phyloP scores from a whole-genome alignment of 2,329 filamentous ascomycete genomes.

The Penicillium sp. region DNA sequence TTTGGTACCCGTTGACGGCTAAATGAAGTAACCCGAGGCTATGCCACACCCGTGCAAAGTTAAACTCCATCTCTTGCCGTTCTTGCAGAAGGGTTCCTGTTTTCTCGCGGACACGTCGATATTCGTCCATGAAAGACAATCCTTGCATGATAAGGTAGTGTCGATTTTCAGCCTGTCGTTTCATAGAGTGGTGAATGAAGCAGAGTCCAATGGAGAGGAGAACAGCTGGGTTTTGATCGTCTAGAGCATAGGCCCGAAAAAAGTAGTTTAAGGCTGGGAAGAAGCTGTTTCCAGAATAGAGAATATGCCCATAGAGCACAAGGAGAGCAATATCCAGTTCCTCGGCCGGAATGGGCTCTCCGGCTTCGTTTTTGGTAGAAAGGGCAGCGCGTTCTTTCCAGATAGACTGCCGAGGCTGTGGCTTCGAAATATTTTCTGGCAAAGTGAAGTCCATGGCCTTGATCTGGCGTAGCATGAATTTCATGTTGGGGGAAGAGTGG shows the following conservation, averaged over 20 bases:
- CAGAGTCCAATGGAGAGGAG: slow-evolving; percentile 80
- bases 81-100: slow-evolving; percentile 49
- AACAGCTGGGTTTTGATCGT: slow-evolving; percentile 76
- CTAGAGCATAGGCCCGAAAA: slow-evolving; percentile 72
- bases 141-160: slow-evolving; percentile 88
- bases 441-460: slow-evolving; percentile 81
- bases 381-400: slow-evolving; percentile 49
- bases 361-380: slow-evolving; percentile 42
- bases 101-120: slow-evolving; percentile 65
- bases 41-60: slow-evolving; percentile 77
- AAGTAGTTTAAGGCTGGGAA: slow-evolving; percentile 87
- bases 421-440: slow-evolving; percentile 48
- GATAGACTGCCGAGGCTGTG: slow-evolving; percentile 43
- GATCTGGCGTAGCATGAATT: slow-evolving; percentile 89
- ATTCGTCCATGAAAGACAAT: slow-evolving; percentile 76
- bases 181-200: slow-evolving; percentile 87
- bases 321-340: slow-evolving; percentile 79
- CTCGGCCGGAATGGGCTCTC: slow-evolving; percentile 40
- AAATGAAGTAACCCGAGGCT: slow-evolving; percentile 73
- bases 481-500: slow-evolving; percentile 79
- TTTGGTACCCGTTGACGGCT: slow-evolving; percentile 73
- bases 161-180: slow-evolving; percentile 85
- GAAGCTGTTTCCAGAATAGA: slow-evolving; percentile 83
- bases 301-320: slow-evolving; percentile 86
- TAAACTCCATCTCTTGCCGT: slow-evolving; percentile 79